Base-by-base conservation (phyloP, 805 yeast species). In the Hanseniaspora occidentalis region DNA sequence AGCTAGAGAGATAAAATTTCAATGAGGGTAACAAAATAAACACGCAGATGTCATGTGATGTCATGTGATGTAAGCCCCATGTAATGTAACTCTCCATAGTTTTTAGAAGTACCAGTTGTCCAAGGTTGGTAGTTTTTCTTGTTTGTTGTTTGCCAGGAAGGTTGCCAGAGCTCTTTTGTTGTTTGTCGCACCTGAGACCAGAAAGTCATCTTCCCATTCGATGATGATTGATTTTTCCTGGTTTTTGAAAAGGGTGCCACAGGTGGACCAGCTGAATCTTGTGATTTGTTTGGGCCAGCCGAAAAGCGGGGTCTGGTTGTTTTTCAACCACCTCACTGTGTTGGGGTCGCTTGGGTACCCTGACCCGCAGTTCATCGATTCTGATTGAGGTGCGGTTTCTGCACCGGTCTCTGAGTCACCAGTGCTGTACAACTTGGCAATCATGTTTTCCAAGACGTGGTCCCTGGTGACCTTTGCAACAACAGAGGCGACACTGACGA, bases 401-500 rank as follows among this genome's bases (percentile, higher is more conserved):
- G n/a, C n/a, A n/a, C n/a, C 6, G 40, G 42, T 36, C 49, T 45
- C 46, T 46, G 16, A 45, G 47, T 20, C 43, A 51, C 43, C 41
- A n/a, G n/a, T n/a, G n/a, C n/a, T n/a, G 66, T 31, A 43, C 56
- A 46, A 40, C 54, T 46, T 31, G 37, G 59, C 58, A 45, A 52
- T 63, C 48, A 57, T 51, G 25, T 60, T 33, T 19, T 35, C 48
- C 45, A 82, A 60, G 33, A 73, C 69, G 36, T 73, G 59, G 57
- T 92, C 99, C 53, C 99, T 71, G 0, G 97, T 86, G 6, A 92
- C 98, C 56, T 92, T 92, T 8, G 99, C 99, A 36, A 88, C 88
- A 37, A 92, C 84, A 17, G 94, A 81, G 0, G 98, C 99, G 1
- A 94, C 83, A 56, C 94, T 81, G 6, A 92, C 99, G 41, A 85